A percentile compares a stretch with the other conserved stretches of the same genome.
Evolutionary conservation across 495 filamentous ascomycete genomes (phyloP).

Genomic region (Hypoxylon trugodes): DNA sequence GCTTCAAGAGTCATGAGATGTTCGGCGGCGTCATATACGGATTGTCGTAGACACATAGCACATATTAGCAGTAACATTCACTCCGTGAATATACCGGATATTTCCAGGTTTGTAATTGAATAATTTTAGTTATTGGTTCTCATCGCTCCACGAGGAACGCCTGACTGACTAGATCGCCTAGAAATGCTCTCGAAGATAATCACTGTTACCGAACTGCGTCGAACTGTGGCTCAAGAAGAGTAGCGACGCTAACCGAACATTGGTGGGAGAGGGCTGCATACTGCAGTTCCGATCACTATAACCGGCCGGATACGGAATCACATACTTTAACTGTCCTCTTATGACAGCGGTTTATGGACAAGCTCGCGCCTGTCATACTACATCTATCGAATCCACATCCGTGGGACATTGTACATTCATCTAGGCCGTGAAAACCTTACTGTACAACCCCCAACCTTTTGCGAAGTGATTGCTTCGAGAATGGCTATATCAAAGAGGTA

Average conservation of each 20-base stretch:
- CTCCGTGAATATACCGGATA: conserved; percentile 9
- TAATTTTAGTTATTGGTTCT: conserved; percentile 13
- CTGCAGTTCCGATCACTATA: conserved; percentile 21
- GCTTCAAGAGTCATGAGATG: conserved; percentile 3
- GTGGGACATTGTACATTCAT: conserved; percentile 17
- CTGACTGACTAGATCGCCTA: conserved; percentile 14
- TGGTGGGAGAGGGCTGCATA: conserved; percentile 3
- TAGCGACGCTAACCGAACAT: conserved; percentile 29
- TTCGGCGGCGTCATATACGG: neutral
- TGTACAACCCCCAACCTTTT: conserved; percentile 19
- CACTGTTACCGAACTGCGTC: conserved; percentile 19
- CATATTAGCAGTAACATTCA: conserved; percentile 9
- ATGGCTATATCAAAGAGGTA: conserved; percentile 1
- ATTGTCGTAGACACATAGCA: neutral
- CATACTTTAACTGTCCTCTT: conserved; percentile 20
- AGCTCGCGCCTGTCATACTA: conserved; percentile 12
- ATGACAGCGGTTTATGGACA: conserved; percentile 16
- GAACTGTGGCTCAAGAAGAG: conserved; percentile 20
- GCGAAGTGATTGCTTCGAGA: conserved; percentile 13
- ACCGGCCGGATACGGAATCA: conserved; percentile 17
- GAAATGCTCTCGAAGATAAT: conserved; percentile 11
- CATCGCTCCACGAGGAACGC: conserved; percentile 1
- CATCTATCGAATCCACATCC: conserved; percentile 16
- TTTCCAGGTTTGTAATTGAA: neutral
- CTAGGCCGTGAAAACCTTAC: conserved; percentile 11